Conservation (phyloP, 257 asterid genomes). For the Lantana camara region DNA sequence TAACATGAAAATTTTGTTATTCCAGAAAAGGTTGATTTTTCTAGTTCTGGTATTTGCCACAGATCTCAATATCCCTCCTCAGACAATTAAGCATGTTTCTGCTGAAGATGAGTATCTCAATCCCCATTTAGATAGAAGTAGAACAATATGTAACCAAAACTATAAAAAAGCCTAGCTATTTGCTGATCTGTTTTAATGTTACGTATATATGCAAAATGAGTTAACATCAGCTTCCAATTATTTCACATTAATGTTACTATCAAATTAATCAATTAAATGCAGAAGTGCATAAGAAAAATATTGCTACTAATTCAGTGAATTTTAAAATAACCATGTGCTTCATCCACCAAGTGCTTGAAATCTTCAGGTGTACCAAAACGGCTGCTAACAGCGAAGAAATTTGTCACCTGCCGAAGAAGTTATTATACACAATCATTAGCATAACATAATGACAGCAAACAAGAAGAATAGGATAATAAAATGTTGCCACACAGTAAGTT, state of each 20-base stretch:
- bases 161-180: neutral
- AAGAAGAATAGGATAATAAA: conserved; percentile 1
- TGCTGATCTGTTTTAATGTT: no score
- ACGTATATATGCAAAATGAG: no score
- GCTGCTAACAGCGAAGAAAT: conserved; percentile 94
- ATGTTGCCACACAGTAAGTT: neutral
- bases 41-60: neutral
- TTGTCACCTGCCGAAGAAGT: conserved; percentile 72
- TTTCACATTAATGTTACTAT: conserved; percentile 6
- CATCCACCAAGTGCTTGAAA: conserved; percentile 93
- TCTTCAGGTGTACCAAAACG: conserved; percentile 98
- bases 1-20: neutral
- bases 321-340: conserved; percentile 80
- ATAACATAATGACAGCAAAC: conserved; percentile 22
- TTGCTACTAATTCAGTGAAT: conserved; percentile 15
- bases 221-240: neutral
- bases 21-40: neutral
- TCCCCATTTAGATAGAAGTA: neutral
- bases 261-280: conserved; percentile 20
- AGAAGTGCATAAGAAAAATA: conserved; percentile 22
- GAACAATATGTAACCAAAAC: no score
- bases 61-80: conserved; percentile 15
- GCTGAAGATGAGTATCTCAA: neutral
- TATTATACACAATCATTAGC: conserved; percentile 3
- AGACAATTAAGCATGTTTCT: neutral